Evolutionary conservation across 2,329 filamentous ascomycete genomes (phyloP), one percentile per base, ranked within the genome.

Genomic region (Aplosporella prunicola): DNA sequence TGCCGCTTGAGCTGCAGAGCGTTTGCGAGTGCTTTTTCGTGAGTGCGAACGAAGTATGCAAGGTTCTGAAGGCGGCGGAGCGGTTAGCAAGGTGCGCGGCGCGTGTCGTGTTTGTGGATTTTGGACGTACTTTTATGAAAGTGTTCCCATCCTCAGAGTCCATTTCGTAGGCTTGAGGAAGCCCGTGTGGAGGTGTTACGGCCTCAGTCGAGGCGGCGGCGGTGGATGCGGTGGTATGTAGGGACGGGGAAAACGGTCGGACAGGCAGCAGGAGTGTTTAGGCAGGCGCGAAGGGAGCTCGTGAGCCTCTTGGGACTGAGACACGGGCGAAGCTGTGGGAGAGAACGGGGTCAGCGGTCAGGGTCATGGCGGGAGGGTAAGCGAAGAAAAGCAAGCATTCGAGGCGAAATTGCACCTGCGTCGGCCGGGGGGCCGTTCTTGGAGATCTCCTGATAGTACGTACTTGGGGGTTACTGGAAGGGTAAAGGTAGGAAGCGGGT

Each of bases 1-100:
- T 84, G 80, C 51, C 84, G 78, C 59, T 81, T 80, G 51, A 93
- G 72, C 61, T 95, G 89, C 45, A 95, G 70, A 51, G 89, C 89
- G 67, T 96, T 96, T 57, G 91, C 91, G 45, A 98, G 76, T 24
- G 88, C 89, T 66, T 93, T 93, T 65, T 98, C 91, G 68, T 98
- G 87, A 39, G 87, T 94, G 45, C 88, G 86, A 64, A 98, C 87
- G 64, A 94, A 96, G 65, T 81, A 81, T 57, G 89, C 88, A 59
- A 98, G 74, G 72, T 93, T 91, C 89, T 95, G 60, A 20, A 40
- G 26, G 23, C 23, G 32, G 18, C 31, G 13, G 28, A 32, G 16
- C 15, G 13, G 41, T 43, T 11, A 34, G 32, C 36, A 25, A 7
- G 23, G 11, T 22, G 15, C 5, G 10, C 9, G 26, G 3, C n/a